Conservation (phyloP, 306 rosid genomes). For the Pyrus communis region DNA sequence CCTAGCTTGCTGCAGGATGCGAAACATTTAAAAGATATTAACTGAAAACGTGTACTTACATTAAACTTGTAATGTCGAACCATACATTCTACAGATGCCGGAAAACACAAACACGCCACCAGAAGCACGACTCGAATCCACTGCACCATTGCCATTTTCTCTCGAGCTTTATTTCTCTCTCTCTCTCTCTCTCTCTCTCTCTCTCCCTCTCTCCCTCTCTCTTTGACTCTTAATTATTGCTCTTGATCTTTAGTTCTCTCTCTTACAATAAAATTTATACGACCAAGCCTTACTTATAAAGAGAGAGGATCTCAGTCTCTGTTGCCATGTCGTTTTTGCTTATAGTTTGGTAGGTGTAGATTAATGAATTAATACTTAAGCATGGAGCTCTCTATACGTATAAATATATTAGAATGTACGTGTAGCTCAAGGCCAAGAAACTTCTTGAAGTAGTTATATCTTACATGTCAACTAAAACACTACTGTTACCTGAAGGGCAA, state of each 20-base stretch:
- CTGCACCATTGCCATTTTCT: slow-evolving; percentile 2
- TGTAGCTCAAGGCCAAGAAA: background rate
- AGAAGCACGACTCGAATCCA: slow-evolving; percentile 11
- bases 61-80: slow-evolving; percentile 46
- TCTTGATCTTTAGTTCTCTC: background rate
- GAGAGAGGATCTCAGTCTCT: background rate
- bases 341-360: slow-evolving; percentile 23
- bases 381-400: slow-evolving; percentile 18
- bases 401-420: background rate
- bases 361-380: slow-evolving; percentile 12
- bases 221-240: background rate
- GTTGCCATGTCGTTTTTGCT: slow-evolving; percentile 44
- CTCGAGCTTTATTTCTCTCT: background rate
- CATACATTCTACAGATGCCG: slow-evolving; percentile 31
- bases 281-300: slow-evolving; percentile 23
- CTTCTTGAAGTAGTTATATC: slow-evolving; percentile 11
- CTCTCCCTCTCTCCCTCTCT: background rate
- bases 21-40: background rate
- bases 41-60: slow-evolving; percentile 13
- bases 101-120: slow-evolving; percentile 17
- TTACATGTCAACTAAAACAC: slow-evolving; percentile 30
- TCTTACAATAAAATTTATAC: background rate
- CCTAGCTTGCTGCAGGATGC: background rate
- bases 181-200: background rate
- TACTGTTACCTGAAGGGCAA: slow-evolving; percentile 28